These are phyloP conservation scores for Trichosanthes cucumerina DNA, from an alignment of 306 rosid genomes.

Conservation along the genomic window DNA sequence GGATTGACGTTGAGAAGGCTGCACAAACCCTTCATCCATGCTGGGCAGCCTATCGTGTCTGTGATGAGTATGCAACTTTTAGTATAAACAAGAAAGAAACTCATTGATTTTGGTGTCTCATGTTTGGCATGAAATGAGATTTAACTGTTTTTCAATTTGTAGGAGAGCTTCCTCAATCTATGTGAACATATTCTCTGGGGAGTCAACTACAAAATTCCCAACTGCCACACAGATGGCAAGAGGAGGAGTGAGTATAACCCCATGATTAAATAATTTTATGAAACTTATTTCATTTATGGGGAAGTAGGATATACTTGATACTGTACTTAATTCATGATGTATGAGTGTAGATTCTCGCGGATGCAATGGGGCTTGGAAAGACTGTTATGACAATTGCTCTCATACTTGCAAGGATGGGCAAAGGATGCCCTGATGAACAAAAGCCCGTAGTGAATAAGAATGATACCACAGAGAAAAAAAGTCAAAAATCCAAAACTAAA, in stretches of 20 bases:
- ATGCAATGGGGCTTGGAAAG: constrained; percentile 97
- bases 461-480: constrained; percentile 17
- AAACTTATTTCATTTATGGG: not conserved
- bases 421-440: constrained; percentile 20
- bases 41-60: constrained; percentile 68
- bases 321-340: constrained; percentile 7
- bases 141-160: constrained; percentile 8
- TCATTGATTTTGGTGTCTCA: not conserved
- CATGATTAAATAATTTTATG: not conserved
- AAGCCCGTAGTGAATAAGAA: not conserved
- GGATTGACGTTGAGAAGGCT: constrained; percentile 40
- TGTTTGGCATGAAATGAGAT: not conserved
- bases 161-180: constrained; percentile 55
- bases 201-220: constrained; percentile 53
- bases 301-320: not conserved
- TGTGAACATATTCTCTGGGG: constrained; percentile 68
- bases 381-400: constrained; percentile 86
- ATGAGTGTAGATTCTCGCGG: constrained; percentile 54
- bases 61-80: constrained; percentile 47
- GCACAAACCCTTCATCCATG: constrained; percentile 68
- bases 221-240: constrained; percentile 68
- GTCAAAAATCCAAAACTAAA: constrained; percentile 3
- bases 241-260: constrained; percentile 68
- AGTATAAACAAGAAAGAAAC: not conserved
- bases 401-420: constrained; percentile 47